Conservation (phyloP, 179 eudicot genomes). For the Silene vulgaris region DNA sequence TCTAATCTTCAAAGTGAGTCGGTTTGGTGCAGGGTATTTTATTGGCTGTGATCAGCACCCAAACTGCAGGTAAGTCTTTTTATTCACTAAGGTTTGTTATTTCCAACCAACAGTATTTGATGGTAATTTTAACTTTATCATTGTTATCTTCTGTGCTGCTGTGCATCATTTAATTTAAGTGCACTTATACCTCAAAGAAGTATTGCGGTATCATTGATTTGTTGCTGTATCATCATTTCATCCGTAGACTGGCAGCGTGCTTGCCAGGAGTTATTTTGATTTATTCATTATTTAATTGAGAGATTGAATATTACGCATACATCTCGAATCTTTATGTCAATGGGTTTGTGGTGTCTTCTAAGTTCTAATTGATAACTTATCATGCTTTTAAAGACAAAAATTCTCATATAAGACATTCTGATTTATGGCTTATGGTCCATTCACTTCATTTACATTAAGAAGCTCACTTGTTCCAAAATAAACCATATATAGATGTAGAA, state of each 20-base stretch:
- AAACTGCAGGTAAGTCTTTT: slow-evolving; percentile 78
- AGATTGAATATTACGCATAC: not conserved
- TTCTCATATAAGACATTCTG: too few species aligned
- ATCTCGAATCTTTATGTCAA: not conserved
- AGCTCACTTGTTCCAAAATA: too few species aligned
- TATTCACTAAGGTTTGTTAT: not conserved
- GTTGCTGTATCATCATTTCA: not conserved
- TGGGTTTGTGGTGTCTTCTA: not conserved
- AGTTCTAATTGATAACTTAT: too few species aligned
- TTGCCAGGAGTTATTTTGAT: not conserved
- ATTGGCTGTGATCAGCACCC: slow-evolving; percentile 97
- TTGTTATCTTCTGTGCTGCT: not conserved
- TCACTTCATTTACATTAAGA: too few species aligned
- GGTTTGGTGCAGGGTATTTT: slow-evolving; percentile 79
- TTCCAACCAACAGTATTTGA: not conserved
- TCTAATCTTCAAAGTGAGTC: too few species aligned
- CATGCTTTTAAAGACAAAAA: too few species aligned
- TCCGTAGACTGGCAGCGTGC: not conserved
- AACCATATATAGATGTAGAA: too few species aligned
- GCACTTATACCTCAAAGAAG: not conserved
- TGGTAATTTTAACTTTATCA: not conserved
- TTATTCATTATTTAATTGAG: not conserved
- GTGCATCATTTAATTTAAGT: not conserved
- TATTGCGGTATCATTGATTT: not conserved
- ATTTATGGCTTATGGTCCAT: too few species aligned